Evolutionary conservation across 2,329 filamentous ascomycete genomes (phyloP), one percentile per base, ranked within the genome.

Genomic region (Sporothrix pseudoabietina): DNA sequence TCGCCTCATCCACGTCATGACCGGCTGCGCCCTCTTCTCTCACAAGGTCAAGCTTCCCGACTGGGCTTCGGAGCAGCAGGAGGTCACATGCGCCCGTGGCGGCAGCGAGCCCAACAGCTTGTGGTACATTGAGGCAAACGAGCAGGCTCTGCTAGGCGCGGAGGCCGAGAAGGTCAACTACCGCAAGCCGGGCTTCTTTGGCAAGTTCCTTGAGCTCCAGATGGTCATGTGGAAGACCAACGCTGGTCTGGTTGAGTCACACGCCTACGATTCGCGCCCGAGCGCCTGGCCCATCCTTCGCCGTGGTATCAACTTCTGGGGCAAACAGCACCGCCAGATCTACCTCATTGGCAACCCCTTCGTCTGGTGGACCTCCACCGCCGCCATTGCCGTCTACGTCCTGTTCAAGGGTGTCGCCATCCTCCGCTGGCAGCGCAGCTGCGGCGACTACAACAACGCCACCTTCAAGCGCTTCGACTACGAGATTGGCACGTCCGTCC

Each of bases 201-300:
- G 93, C 79, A 99, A 99, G 82, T 99, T 99, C 85, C 94, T 92
- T 89, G 96, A 99, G 84, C 87, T 99, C 61, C 94, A 99, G 81
- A 91, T 92, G 82, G 96, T 99, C 76, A 99, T 99, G 96, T 99
- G 96, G 96, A 94, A 88, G 78, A 99, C 96, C 49, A 99, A 99
- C 80, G 96, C 96, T 44, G 96, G 96, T 59, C 89, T 99, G 68
- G 93, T 96, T 35, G 96, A 99, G 79, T 97, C 94, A 22, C 96
- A 99, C 80, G 94, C 94, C 71, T 99, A 97, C 96, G 96, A 99
- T 81, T 98, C 96, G 65, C 92, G 96, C 63, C 96, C 96, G 44
- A 89, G 90, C 47, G 95, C 94, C 7, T 99, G 96, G 96, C 96
- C 96, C 30, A 88, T 97, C 73, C 89, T 99, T 71, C 89, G 89